Conservation (phyloP, 495 filamentous ascomycete genomes). For the Neurospora sp. region DNA sequence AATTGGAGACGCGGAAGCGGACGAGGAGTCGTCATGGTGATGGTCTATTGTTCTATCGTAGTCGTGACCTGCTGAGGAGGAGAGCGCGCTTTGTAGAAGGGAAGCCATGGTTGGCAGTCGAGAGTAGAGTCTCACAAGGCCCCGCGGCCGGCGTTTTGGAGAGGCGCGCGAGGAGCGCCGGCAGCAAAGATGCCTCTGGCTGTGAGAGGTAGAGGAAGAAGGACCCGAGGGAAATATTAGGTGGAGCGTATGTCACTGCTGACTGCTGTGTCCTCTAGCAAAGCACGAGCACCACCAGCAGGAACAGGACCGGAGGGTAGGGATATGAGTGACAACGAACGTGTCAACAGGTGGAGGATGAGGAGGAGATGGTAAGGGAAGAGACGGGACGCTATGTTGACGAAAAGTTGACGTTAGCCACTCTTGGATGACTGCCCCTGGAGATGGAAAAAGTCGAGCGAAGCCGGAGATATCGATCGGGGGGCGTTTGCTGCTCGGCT, state of each 20-base stretch:
- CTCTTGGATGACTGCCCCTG: background rate
- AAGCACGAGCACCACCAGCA: background rate
- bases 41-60: constrained; percentile 11
- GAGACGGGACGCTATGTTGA: background rate
- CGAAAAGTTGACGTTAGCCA: background rate
- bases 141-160: background rate
- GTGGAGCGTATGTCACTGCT: background rate
- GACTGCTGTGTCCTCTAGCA: background rate
- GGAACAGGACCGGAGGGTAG: background rate
- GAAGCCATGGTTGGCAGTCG: constrained; percentile 7
- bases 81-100: constrained; percentile 1
- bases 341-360: background rate
- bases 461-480: background rate
- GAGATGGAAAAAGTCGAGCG: background rate
- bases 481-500: background rate
- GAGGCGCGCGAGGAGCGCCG: background rate
- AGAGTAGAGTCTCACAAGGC: background rate
- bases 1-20: constrained; percentile 16
- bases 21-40: background rate
- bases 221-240: background rate
- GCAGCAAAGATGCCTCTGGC: background rate
- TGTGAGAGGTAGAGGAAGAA: background rate
- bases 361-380: background rate
- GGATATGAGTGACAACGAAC: background rate
- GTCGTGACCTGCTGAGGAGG: constrained; percentile 5